A percentile compares a stretch with the other conserved stretches of the same genome.
phyloP scores from a whole-genome alignment of 495 filamentous ascomycete genomes.

The Chaetomium tenue region DNA sequence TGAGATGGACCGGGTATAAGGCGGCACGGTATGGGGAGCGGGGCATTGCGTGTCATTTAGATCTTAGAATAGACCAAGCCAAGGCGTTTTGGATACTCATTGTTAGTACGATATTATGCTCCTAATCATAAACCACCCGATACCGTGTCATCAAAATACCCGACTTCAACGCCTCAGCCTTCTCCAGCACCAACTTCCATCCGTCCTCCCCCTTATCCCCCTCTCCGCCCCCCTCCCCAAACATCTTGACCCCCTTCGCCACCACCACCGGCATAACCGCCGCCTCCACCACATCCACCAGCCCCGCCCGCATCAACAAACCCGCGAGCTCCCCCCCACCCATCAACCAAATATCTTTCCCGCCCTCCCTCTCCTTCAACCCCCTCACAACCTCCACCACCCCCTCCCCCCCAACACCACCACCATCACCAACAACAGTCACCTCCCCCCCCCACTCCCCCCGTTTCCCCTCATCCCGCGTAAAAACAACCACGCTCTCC shows the following conservation, averaged over 20 bases:
- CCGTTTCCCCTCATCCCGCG: background rate
- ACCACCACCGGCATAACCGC: conserved; percentile 28
- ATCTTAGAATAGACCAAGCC: background rate
- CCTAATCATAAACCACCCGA: conserved; percentile 16
- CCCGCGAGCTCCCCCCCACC: conserved; percentile 25
- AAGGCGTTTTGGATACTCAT: background rate
- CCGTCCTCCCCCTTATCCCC: background rate
- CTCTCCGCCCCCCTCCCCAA: conserved; percentile 4
- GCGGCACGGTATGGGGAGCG: background rate
- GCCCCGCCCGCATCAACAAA: conserved; percentile 9
- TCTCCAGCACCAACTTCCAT: conserved; percentile 17
- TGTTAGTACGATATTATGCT: background rate
- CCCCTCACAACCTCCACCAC: conserved; percentile 7
- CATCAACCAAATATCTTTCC: conserved; percentile 26
- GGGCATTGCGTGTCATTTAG: background rate
- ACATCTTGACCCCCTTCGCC: conserved; percentile 17
- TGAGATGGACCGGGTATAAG: conserved; percentile 12
- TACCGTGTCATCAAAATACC: conserved; percentile 27
- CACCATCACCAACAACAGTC: too few relatives aligned
- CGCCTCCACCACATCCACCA: conserved; percentile 26
- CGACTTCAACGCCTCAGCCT: conserved; percentile 7
- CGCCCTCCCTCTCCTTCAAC: background rate
- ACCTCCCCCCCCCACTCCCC: conserved; percentile 3
- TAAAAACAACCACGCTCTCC: conserved; percentile 16
- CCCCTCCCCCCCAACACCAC: background rate